phyloP scores from a whole-genome alignment of 139 green algal genomes.

The Micromonas commoda region DNA sequence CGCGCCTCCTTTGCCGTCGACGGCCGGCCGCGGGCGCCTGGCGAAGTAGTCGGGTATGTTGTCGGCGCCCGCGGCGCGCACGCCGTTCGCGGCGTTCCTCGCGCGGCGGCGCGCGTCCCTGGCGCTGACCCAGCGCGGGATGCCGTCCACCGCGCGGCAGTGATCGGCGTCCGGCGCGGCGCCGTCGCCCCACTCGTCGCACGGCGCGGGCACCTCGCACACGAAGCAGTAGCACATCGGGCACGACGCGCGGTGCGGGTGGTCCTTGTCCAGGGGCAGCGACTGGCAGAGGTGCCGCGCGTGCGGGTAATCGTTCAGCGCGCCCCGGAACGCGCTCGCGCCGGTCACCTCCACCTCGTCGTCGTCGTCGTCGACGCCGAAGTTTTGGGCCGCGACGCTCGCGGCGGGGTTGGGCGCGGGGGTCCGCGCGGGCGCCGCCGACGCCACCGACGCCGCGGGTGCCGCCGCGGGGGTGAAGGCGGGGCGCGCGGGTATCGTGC shows the following conservation, averaged over 20 bases:
- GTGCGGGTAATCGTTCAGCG: neutral
- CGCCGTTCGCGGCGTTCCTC: neutral
- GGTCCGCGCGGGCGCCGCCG: too few species aligned
- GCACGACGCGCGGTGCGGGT: neutral
- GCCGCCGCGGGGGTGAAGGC: too few species aligned
- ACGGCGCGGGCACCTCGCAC: neutral
- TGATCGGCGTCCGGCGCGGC: neutral
- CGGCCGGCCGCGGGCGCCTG: too few species aligned
- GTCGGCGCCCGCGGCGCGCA: too few species aligned
- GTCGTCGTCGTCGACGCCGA: neutral
- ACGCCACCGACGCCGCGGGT: too few species aligned
- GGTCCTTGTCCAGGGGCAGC: neutral
- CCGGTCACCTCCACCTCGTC: neutral
- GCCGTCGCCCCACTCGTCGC: neutral
- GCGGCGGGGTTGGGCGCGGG: neutral
- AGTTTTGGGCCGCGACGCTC: neutral
- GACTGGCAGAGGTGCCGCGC: neutral
- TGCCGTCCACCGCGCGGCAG: neutral
- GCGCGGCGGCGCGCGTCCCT: neutral
- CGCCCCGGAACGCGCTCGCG: constrained; percentile 6
- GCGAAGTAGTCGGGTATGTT: too few species aligned
- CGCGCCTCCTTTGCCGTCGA: too few species aligned
- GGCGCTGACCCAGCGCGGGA: neutral
- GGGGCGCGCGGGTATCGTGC: too few species aligned
- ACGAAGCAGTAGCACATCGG: neutral